phyloP scores from a whole-genome alignment of 2,329 filamentous ascomycete genomes.

The Stemphylium beticola region DNA sequence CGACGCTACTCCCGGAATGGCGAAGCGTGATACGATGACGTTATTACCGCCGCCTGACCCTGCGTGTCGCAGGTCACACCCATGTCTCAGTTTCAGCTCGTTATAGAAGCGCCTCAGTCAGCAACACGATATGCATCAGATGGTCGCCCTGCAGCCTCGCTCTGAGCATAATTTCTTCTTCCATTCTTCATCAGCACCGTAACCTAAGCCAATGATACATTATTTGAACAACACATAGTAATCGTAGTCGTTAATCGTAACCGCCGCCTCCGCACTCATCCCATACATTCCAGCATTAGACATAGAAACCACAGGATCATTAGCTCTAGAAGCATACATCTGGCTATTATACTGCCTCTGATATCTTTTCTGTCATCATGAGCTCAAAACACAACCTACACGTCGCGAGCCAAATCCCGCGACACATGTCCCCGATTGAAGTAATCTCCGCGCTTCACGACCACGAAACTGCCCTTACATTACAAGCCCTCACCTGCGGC shows the following conservation, averaged over 20 bases:
- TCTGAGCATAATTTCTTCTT: background rate
- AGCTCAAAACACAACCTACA: constrained; percentile 43
- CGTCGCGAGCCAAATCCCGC: constrained; percentile 37
- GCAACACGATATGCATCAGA: constrained; percentile 17
- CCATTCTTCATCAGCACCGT: background rate
- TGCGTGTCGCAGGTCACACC: constrained; percentile 4
- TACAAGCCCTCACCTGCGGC: constrained; percentile 42
- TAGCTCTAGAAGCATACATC: background rate
- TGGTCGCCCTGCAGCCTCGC: constrained; percentile 4
- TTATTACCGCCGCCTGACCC: background rate
- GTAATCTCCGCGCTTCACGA: constrained; percentile 44
- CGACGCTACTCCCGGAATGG: background rate
- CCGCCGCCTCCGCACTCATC: background rate
- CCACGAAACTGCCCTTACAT: constrained; percentile 41
- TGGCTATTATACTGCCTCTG: background rate
- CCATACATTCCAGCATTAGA: background rate
- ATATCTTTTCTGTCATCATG: constrained; percentile 11
- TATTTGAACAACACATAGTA: background rate
- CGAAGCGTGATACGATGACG: constrained; percentile 1
- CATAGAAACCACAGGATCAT: background rate
- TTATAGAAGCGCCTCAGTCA: constrained; percentile 12
- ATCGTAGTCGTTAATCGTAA: constrained; percentile 12
- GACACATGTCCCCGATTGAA: constrained; percentile 30
- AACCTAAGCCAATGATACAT: background rate
- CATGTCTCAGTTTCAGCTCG: constrained; percentile 10